Evolutionary conservation across 2,329 filamentous ascomycete genomes (phyloP).

Genomic region (Rutstroemia sp.): DNA sequence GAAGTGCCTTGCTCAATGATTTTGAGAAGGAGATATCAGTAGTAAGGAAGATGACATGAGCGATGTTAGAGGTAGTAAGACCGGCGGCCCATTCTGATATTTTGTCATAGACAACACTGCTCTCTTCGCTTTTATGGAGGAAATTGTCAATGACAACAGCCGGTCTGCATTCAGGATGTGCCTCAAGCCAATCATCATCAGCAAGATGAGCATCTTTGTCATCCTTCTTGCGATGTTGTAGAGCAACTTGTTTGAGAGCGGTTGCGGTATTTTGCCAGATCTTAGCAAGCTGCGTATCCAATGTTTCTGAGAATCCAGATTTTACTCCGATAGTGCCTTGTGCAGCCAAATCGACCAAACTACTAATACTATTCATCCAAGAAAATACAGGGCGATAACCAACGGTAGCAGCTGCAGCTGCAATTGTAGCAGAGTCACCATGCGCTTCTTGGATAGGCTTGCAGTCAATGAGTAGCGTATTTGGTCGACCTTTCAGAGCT

Average conservation of each 20-base stretch:
- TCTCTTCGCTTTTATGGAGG: constrained; percentile 67
- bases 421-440: constrained; percentile 80
- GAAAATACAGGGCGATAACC: constrained; percentile 92
- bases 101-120: constrained; percentile 63
- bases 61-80: constrained; percentile 78
- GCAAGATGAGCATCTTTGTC: constrained; percentile 66
- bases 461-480: constrained; percentile 84
- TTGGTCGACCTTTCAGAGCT: constrained; percentile 65
- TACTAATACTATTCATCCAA: constrained; percentile 92
- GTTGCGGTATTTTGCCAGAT: constrained; percentile 78
- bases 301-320: constrained; percentile 85
- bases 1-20: constrained; percentile 75
- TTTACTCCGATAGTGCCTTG: constrained; percentile 93
- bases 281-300: constrained; percentile 83
- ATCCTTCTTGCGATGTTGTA: constrained; percentile 60
- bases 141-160: constrained; percentile 92
- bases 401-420: constrained; percentile 70
- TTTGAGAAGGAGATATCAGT: constrained; percentile 86
- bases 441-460: constrained; percentile 87
- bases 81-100: constrained; percentile 84
- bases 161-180: constrained; percentile 74
- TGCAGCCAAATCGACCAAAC: constrained; percentile 83
- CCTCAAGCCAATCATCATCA: constrained; percentile 83
- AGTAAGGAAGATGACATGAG: constrained; percentile 91
- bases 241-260: constrained; percentile 70